Conservation (phyloP, 495 filamentous ascomycete species). For the Daldinia childiae region DNA sequence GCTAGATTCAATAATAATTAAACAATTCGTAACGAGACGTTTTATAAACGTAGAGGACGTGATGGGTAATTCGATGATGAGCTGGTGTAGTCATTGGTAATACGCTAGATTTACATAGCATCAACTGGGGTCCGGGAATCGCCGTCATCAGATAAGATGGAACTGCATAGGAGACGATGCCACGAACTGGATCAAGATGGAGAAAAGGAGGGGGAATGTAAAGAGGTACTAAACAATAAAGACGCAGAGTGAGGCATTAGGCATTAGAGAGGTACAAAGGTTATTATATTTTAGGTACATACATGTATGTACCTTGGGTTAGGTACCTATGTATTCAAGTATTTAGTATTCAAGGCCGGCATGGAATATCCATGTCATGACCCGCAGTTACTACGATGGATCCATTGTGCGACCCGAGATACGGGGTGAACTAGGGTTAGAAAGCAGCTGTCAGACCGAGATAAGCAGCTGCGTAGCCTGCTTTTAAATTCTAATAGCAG, state of each 20-base stretch:
- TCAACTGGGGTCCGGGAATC: conserved; percentile 25
- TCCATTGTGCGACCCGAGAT: conserved; percentile 23
- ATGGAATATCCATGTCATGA: conserved; percentile 27
- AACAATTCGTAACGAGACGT: neutral
- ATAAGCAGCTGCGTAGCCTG: neutral
- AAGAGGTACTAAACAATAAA: too few relatives aligned
- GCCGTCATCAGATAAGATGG: conserved; percentile 12
- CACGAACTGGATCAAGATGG: neutral
- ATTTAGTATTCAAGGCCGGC: neutral
- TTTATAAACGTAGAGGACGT: neutral
- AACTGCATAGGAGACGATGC: neutral
- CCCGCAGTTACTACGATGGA: conserved; percentile 19
- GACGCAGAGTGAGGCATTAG: too few relatives aligned
- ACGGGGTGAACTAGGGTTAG: neutral
- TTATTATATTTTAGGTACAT: too few relatives aligned
- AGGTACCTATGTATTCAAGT: too few relatives aligned
- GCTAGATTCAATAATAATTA: neutral
- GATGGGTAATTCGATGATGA: neutral
- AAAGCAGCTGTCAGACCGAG: neutral
- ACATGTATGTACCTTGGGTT: too few relatives aligned
- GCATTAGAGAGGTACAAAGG: neutral
- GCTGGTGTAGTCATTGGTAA: neutral
- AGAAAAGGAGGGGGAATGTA: neutral
- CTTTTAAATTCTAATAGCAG: neutral
- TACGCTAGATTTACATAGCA: conserved; percentile 20